Evolutionary conservation across 2,329 filamentous ascomycete genomes (phyloP), one percentile per base, ranked within the genome.

Genomic region (Paraconiothyrium sp.): DNA sequence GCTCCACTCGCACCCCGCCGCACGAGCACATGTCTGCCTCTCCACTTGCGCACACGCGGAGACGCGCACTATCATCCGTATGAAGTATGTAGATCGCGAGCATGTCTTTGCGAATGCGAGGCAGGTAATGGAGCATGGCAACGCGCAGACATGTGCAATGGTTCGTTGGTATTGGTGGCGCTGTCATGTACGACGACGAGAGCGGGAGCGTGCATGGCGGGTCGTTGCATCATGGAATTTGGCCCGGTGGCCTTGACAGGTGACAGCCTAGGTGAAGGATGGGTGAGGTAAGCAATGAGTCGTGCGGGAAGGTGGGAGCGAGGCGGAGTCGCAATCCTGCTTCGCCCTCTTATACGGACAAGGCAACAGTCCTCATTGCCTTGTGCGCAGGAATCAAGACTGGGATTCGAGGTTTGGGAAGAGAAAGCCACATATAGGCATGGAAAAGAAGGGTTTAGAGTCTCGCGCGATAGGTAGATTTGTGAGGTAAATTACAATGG

Each of bases 201-300:
- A 32, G 37, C 48, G 30, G 48, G 32, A 14, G 9, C 30, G 20
- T 51, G 32, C 48, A 51, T 20, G 16, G 30, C 34, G 48, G 32
- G n/a, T 20, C 20, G 27, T 30, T 30, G 27, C 27, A 30, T 30
- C 27, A 30, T 30, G 27, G 27, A 30, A 4, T 22, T 20, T 20
- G 48, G 48, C 32, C 46, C 48, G 37, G 48, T 51, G 48, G 48
- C 14, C 48, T 37, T 51, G 32, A n/a, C 48, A 37, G 48, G 13
- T 51, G 48, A 51, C 48, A 13, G 9, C 35, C 35, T 37, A 9
- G 35, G 10, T 4, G 35, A 20, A 20, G 14, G 10, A 30, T 30
- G 27, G 27, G 35, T 37, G 35, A 37, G 35, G 35, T 37, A 14
- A 37, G 35, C 35, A 10, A 9, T 14, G 35, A 37, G 41, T 9